Conservation (phyloP, 1,284 basidiomycete genomes). For the Amylostereum chailletii region DNA sequence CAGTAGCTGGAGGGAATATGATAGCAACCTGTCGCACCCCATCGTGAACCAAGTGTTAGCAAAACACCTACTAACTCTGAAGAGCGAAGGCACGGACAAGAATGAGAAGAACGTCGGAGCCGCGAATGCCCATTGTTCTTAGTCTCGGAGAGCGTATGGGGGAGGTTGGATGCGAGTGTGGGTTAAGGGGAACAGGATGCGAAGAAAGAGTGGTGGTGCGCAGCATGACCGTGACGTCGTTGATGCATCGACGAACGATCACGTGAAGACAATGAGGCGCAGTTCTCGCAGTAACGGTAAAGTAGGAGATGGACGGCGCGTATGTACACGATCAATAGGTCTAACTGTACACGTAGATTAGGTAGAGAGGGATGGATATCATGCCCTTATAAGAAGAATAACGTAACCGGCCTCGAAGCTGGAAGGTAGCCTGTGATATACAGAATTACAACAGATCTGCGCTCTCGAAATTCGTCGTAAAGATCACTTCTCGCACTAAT, state of each 20-base stretch:
- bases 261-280: too few species aligned
- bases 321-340: too few species aligned
- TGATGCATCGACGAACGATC: too few species aligned
- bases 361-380: not conserved
- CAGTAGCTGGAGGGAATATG: constrained; percentile 63
- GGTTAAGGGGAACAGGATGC: not conserved
- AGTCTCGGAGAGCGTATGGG: not conserved
- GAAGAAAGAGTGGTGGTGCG: too few species aligned
- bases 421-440: not conserved
- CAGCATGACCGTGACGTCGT: too few species aligned
- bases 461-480: constrained; percentile 12
- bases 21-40: constrained; percentile 57
- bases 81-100: constrained; percentile 15
- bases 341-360: too few species aligned
- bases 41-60: not conserved
- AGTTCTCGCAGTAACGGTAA: too few species aligned
- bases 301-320: too few species aligned
- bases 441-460: constrained; percentile 10
- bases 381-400: not conserved
- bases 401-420: not conserved
- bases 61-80: not conserved
- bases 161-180: not conserved
- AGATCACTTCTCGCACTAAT: constrained; percentile 34
- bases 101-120: constrained; percentile 21
- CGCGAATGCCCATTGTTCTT: constrained; percentile 9